Conservation (phyloP, 1,284 basidiomycete species). For the Gymnopus androsaceus region DNA sequence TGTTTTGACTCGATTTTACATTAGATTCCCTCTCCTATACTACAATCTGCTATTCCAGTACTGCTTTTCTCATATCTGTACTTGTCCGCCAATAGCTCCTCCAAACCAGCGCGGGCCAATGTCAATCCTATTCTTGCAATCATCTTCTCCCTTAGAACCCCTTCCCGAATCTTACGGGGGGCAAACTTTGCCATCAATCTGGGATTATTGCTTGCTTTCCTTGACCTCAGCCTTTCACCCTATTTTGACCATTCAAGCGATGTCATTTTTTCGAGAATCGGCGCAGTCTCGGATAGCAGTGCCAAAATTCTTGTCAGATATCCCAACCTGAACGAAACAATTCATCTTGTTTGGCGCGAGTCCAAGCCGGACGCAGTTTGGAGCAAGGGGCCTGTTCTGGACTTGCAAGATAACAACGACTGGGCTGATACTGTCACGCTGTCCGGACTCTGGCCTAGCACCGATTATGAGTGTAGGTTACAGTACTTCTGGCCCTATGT, state of each 20-base stretch:
- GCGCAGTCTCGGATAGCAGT: slow-evolving; percentile 64
- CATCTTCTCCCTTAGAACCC: slow-evolving; percentile 48
- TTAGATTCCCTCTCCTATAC: slow-evolving; percentile 37
- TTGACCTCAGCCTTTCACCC: slow-evolving; percentile 55
- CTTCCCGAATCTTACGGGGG: slow-evolving; percentile 36
- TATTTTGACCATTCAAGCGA: slow-evolving; percentile 53
- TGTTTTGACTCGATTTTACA: neutral
- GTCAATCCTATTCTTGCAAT: slow-evolving; percentile 27
- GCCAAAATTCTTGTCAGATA: slow-evolving; percentile 66
- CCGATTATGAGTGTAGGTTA: slow-evolving; percentile 70
- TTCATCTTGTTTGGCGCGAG: slow-evolving; percentile 53
- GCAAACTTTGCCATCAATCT: slow-evolving; percentile 53
- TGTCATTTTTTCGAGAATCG: slow-evolving; percentile 66
- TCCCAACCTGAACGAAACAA: slow-evolving; percentile 38
- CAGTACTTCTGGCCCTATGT: slow-evolving; percentile 5
- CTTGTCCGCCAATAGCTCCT: neutral
- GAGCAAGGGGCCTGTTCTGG: slow-evolving; percentile 55
- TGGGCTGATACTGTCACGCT: slow-evolving; percentile 67
- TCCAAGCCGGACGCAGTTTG: slow-evolving; percentile 35
- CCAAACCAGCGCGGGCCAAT: slow-evolving; percentile 7
- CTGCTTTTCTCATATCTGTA: slow-evolving; percentile 4
- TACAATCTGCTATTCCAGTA: slow-evolving; percentile 30
- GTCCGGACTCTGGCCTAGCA: slow-evolving; percentile 67
- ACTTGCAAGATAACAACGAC: slow-evolving; percentile 51
- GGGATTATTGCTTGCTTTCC: slow-evolving; percentile 46